These are phyloP conservation scores for Coelastrella sp. DNA, from an alignment of 139 green algal genomes.

Conservation along the genomic window DNA sequence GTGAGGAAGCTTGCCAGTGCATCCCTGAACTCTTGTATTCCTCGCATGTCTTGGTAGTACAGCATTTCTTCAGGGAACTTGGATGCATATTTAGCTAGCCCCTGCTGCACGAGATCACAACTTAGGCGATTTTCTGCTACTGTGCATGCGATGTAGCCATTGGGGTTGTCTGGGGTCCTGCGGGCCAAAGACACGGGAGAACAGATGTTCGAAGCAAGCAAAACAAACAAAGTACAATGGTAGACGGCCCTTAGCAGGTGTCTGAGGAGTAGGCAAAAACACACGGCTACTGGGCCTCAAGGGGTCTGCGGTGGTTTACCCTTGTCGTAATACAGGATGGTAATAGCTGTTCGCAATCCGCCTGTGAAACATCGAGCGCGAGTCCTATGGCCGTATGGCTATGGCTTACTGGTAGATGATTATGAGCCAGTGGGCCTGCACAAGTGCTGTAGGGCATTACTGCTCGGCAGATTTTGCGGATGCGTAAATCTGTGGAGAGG, in stretches of 20 bases:
- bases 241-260: not conserved
- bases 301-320: no score
- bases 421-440: no score
- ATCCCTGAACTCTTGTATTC: constrained; percentile 51
- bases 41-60: constrained; percentile 54
- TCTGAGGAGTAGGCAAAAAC: not conserved
- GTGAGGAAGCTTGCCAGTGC: constrained; percentile 62
- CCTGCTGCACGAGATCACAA: not conserved
- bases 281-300: no score
- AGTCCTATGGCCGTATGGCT: no score
- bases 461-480: no score
- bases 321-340: no score
- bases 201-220: not conserved
- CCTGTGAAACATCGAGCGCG: no score
- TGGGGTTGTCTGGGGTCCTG: constrained; percentile 46
- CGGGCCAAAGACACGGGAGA: not conserved
- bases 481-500: no score
- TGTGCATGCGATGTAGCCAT: constrained; percentile 56
- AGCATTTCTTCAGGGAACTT: constrained; percentile 17
- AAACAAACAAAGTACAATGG: not conserved
- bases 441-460: no score
- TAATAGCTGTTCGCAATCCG: no score
- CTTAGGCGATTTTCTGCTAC: constrained; percentile 66
- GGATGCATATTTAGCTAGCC: not conserved
- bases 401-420: no score